Conservation (phyloP, 2,329 filamentous ascomycete species). For the Didymella segeticola region DNA sequence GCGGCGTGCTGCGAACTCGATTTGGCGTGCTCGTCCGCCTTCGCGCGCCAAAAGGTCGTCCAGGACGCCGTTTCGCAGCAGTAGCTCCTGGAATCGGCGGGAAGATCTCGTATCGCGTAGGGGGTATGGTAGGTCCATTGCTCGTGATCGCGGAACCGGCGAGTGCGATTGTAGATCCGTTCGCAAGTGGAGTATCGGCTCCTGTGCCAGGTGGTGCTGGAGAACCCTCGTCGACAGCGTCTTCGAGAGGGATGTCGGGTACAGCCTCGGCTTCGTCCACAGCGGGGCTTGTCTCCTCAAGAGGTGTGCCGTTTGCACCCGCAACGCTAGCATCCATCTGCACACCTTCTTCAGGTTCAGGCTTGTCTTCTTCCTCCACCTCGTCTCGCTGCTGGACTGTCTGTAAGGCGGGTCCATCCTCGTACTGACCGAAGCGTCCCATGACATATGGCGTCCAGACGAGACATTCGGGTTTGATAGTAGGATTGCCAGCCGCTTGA, state of each 20-base stretch:
- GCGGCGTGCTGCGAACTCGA: conserved; percentile 30
- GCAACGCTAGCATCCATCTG: conserved; percentile 43
- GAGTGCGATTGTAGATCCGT: conserved; percentile 38
- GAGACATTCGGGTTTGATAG: conserved; percentile 78
- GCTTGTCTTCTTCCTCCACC: conserved; percentile 56
- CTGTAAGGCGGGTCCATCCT: conserved; percentile 79
- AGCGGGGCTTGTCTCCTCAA: conserved; percentile 23
- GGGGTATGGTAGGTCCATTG: conserved; percentile 62
- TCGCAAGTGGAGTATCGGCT: conserved; percentile 39
- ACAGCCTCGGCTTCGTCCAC: conserved; percentile 21
- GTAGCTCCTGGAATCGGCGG: conserved; percentile 67
- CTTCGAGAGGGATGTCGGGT: conserved; percentile 34
- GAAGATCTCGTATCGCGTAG: conserved; percentile 78
- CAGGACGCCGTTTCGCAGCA: conserved; percentile 43
- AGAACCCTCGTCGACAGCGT: conserved; percentile 40
- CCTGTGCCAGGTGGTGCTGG: conserved; percentile 32
- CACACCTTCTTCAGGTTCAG: conserved; percentile 53
- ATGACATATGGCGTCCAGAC: conserved; percentile 98
- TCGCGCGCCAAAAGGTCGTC: conserved; percentile 47
- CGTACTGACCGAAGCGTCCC: conserved; percentile 84
- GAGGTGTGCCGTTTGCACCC: conserved; percentile 32
- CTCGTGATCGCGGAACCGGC: conserved; percentile 38
- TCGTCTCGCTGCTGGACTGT: conserved; percentile 88
- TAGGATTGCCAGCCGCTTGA: conserved; percentile 86
- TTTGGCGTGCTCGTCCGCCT: conserved; percentile 47